Evolutionary conservation across 176 grass and related monocot species (phyloP).

Genomic region (Poa pratensis): DNA sequence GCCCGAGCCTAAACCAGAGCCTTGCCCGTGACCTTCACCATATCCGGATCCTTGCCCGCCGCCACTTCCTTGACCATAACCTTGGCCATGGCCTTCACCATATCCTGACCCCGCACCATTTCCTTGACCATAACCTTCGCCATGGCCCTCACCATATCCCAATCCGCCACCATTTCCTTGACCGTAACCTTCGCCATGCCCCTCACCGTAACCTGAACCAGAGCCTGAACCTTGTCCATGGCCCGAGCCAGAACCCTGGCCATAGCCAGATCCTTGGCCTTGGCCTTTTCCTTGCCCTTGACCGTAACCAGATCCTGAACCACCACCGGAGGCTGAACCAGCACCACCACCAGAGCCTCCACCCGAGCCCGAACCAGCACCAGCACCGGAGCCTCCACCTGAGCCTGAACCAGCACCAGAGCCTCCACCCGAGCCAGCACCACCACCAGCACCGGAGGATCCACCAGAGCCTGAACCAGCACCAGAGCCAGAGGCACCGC

Average conservation of each 20-base stretch:
- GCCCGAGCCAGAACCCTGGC: no score
- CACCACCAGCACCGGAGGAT: neutral
- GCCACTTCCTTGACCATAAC: neutral
- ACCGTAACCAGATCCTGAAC: constrained; percentile 16
- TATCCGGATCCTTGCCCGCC: constrained; percentile 6
- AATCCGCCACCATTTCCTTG: constrained; percentile 24
- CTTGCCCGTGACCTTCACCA: constrained; percentile 35
- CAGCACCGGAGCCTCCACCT: neutral
- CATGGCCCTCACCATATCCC: neutral
- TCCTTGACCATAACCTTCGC: constrained; percentile 26
- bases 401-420: neutral
- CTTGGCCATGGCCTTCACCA: constrained; percentile 25
- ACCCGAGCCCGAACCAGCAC: neutral
- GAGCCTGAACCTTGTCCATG: constrained; percentile 19
- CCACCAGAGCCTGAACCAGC: neutral
- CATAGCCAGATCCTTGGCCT: no score
- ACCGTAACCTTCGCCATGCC: constrained; percentile 34
- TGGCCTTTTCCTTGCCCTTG: constrained; percentile 39
- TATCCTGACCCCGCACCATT: neutral
- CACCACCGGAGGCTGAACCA: neutral
- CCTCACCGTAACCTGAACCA: constrained; percentile 38
- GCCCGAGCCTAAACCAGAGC: neutral
- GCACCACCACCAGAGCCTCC: neutral
- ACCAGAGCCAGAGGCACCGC: neutral
- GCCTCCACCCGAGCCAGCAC: neutral